These are phyloP conservation scores for Zygoascus sp. DNA, from an alignment of 1,139 yeast species.

Conservation along the genomic window DNA sequence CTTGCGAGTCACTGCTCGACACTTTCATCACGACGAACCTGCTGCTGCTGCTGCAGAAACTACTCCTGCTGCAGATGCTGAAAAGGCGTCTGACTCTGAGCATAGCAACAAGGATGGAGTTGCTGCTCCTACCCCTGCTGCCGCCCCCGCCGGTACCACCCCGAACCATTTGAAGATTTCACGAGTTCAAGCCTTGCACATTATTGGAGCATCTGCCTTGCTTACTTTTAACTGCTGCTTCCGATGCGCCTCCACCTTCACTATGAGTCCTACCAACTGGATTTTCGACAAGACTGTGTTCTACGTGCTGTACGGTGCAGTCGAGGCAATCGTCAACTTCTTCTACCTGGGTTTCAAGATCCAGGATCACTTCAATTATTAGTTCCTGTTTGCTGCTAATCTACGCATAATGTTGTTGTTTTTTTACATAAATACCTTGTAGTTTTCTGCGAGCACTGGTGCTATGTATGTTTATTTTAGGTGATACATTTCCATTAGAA, in stretches of 20 bases:
- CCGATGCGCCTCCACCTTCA: slow-evolving; percentile 55
- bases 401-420: background rate
- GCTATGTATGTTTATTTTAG: too few species aligned
- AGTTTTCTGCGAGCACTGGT: too few species aligned
- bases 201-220: slow-evolving; percentile 48
- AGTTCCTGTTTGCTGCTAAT: background rate
- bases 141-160: slow-evolving; percentile 41
- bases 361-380: slow-evolving; percentile 9
- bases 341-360: slow-evolving; percentile 55
- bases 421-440: too few species aligned
- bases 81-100: slow-evolving; percentile 32
- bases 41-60: slow-evolving; percentile 23
- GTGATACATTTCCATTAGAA: too few species aligned
- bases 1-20: slow-evolving; percentile 30
- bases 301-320: slow-evolving; percentile 64
- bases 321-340: slow-evolving; percentile 54
- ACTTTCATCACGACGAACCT: slow-evolving; percentile 21
- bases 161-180: slow-evolving; percentile 26
- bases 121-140: slow-evolving; percentile 39
- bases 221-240: slow-evolving; percentile 55
- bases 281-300: slow-evolving; percentile 52
- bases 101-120: slow-evolving; percentile 38
- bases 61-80: too few species aligned
- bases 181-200: slow-evolving; percentile 39
- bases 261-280: slow-evolving; percentile 34